These are phyloP conservation scores for Tolypocladium capitatum DNA, from an alignment of 2,329 filamentous ascomycete genomes.

Conservation along the genomic window DNA sequence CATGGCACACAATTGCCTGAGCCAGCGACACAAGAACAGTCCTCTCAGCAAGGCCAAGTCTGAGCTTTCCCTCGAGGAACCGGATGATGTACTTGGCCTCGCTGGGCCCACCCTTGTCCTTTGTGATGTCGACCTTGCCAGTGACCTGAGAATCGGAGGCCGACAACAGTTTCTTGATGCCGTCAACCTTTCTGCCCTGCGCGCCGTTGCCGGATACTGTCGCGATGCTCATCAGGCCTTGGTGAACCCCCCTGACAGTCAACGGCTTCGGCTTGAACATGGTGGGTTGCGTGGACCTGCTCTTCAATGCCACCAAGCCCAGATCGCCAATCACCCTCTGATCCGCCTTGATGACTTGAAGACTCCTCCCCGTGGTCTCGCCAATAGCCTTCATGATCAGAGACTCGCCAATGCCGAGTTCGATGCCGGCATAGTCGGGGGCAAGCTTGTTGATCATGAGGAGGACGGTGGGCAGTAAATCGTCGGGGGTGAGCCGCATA, in stretches of 20 bases:
- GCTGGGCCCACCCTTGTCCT: conserved; percentile 86
- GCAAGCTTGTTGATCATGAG: conserved; percentile 98
- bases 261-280: conserved; percentile 97
- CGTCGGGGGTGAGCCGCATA: conserved; percentile 75
- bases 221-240: conserved; percentile 78
- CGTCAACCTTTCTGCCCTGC: conserved; percentile 80
- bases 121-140: conserved; percentile 76
- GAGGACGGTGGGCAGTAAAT: conserved; percentile 76
- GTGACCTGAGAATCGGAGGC: conserved; percentile 63
- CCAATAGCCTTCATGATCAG: conserved; percentile 98
- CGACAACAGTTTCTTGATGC: conserved; percentile 93
- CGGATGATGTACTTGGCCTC: conserved; percentile 91
- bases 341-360: conserved; percentile 84
- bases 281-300: conserved; percentile 83
- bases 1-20: conserved; percentile 77
- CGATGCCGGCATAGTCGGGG: conserved; percentile 90
- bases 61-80: conserved; percentile 86
- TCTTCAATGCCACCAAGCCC: conserved; percentile 89
- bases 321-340: conserved; percentile 95
- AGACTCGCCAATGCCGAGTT: conserved; percentile 96
- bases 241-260: conserved; percentile 75
- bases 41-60: conserved; percentile 82
- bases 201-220: conserved; percentile 76
- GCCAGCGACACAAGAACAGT: conserved; percentile 83
- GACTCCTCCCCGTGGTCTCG: conserved; percentile 77